Percentiles rank a stretch among this genome's conserved stretches.
Conservation (phyloP, 2,329 filamentous ascomycete genomes). For the Botryotinia globosa region DNA sequence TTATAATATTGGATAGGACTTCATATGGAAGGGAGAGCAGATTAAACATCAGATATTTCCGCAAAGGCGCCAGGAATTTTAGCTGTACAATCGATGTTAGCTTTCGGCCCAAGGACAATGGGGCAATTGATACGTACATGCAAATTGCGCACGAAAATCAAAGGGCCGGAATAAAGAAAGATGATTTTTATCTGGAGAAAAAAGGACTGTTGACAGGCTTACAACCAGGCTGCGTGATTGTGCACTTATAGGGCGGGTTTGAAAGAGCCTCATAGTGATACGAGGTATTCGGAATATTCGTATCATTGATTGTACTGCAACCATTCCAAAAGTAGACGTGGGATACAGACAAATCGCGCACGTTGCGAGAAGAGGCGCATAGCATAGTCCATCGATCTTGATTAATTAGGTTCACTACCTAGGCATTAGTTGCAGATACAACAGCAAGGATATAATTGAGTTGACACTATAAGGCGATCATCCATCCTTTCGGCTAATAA, state of each 20-base stretch:
- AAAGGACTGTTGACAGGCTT: neutral
- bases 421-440: neutral
- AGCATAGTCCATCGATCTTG: neutral
- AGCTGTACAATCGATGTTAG: neutral
- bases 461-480: neutral
- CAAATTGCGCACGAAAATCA: neutral
- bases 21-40: conserved; percentile 37
- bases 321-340: neutral
- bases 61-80: neutral
- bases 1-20: conserved; percentile 34
- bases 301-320: neutral
- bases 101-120: neutral
- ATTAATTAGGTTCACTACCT: neutral
- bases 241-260: neutral
- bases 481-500: neutral
- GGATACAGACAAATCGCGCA: neutral
- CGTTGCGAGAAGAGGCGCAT: neutral
- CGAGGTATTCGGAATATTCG: neutral
- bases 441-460: neutral
- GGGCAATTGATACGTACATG: neutral
- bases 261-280: conserved; percentile 1
- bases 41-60: conserved; percentile 30
- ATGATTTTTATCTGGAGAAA: neutral
- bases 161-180: neutral
- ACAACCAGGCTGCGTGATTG: neutral